Evolutionary conservation across 345 rosid species (phyloP).

Genomic region (Eucalyptus tenuipes): DNA sequence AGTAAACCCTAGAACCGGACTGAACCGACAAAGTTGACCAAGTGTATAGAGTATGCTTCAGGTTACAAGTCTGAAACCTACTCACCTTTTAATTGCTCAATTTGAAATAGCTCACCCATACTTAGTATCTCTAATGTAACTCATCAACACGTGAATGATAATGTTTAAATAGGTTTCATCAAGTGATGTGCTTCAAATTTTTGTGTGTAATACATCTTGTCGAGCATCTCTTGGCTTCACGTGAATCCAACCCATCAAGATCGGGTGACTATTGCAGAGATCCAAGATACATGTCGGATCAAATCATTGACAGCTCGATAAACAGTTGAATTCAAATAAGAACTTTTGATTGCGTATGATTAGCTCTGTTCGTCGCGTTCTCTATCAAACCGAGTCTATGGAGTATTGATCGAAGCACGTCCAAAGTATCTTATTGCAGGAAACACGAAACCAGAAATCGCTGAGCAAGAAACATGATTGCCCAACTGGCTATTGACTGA

Average conservation of each 20-base stretch:
- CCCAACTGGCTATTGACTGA: neutral
- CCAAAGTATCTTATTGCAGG: neutral
- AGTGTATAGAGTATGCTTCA: accelerated
- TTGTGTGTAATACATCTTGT: neutral
- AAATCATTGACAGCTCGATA: neutral
- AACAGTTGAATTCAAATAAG: neutral
- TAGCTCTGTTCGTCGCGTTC: neutral
- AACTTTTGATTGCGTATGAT: accelerated
- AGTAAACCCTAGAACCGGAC: accelerated
- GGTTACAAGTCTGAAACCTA: neutral
- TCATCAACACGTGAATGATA: neutral
- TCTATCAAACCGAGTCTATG: neutral
- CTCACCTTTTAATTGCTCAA: neutral
- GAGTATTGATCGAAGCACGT: neutral
- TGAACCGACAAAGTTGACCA: neutral
- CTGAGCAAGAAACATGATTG: neutral
- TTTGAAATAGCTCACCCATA: neutral
- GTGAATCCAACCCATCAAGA: neutral
- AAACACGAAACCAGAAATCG: neutral
- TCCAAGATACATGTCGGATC: neutral
- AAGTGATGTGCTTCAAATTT: neutral
- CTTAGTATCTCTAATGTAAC: neutral
- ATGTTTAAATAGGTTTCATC: neutral
- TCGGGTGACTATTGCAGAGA: neutral
- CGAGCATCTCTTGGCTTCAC: neutral